These are phyloP conservation scores for Pseudocercospora musae DNA, from an alignment of 2,329 filamentous ascomycete species.

Conservation along the genomic window DNA sequence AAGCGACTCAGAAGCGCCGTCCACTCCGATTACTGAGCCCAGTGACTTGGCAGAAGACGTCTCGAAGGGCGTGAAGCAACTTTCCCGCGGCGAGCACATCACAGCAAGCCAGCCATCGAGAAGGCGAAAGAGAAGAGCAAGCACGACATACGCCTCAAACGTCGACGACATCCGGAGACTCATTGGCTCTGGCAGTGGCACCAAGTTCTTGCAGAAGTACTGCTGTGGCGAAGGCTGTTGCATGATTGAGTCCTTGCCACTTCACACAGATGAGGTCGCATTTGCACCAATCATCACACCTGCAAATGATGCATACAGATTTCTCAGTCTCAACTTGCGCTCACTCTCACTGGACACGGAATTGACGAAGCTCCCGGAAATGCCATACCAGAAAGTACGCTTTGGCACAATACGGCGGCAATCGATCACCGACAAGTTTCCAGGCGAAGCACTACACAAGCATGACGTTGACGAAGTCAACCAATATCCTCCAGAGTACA, in stretches of 20 bases:
- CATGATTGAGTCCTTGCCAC: constrained; percentile 54
- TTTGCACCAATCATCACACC: constrained; percentile 56
- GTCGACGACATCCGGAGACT: constrained; percentile 57
- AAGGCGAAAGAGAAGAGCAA: constrained; percentile 34
- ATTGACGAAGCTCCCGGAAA: constrained; percentile 66
- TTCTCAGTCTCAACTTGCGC: constrained; percentile 71
- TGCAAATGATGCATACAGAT: constrained; percentile 80
- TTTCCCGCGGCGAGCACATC: constrained; percentile 15
- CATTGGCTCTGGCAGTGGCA: constrained; percentile 55
- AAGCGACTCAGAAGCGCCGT: constrained; percentile 31
- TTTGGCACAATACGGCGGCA: constrained; percentile 29
- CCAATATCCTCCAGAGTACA: constrained; percentile 76
- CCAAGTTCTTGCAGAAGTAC: constrained; percentile 59
- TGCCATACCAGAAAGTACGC: constrained; percentile 73
- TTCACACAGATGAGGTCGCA: constrained; percentile 44
- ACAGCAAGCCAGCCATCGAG: constrained; percentile 11
- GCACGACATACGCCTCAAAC: constrained; percentile 47
- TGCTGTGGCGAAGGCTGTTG: constrained; percentile 66
- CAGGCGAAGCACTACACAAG: constrained; percentile 42
- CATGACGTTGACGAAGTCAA: constrained; percentile 42
- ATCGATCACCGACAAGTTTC: constrained; percentile 56
- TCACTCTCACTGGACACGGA: constrained; percentile 67
- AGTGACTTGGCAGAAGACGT: constrained; percentile 21
- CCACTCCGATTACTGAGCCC: constrained; percentile 43
- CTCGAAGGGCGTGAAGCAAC: constrained; percentile 15